Conservation (phyloP, 1,284 basidiomycete genomes). For the Boletus semigastroideus region DNA sequence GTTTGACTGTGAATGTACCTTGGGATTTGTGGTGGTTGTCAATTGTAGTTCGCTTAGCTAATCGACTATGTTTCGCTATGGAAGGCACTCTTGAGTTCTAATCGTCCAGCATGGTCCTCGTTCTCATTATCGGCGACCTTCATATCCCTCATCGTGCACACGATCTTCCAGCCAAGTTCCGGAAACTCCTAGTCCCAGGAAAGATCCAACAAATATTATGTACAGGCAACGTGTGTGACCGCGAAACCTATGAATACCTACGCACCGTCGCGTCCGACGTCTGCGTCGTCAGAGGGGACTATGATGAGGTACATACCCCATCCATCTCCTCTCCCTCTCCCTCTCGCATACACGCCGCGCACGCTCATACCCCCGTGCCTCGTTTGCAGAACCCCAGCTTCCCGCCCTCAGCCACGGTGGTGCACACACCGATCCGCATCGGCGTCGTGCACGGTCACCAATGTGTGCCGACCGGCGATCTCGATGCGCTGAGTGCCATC, state of each 20-base stretch:
- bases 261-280: conserved; percentile 95
- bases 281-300: conserved; percentile 91
- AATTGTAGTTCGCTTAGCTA: conserved; percentile 24
- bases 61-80: conserved; percentile 6
- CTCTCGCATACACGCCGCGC: not conserved
- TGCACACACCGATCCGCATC: conserved; percentile 87
- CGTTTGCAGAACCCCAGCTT: conserved; percentile 59
- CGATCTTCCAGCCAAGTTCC: conserved; percentile 94
- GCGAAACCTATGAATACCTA: conserved; percentile 97
- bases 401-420: conserved; percentile 81
- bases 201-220: conserved; percentile 99
- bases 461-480: conserved; percentile 88
- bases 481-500: conserved; percentile 83
- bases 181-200: conserved; percentile 93
- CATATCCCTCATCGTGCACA: conserved; percentile 89
- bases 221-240: conserved; percentile 97
- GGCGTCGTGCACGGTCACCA: conserved; percentile 96
- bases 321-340: not conserved
- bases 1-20: not conserved
- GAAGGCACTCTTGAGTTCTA: not conserved
- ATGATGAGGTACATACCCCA: conserved; percentile 74
- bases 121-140: conserved; percentile 92
- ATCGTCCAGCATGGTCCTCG: conserved; percentile 60
- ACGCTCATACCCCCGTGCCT: conserved; percentile 10
- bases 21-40: not conserved